Evolutionary conservation across 1,284 basidiomycete species (phyloP), one percentile per base, ranked within the genome.

Genomic region (Microbotryum silenes-acaulis): DNA sequence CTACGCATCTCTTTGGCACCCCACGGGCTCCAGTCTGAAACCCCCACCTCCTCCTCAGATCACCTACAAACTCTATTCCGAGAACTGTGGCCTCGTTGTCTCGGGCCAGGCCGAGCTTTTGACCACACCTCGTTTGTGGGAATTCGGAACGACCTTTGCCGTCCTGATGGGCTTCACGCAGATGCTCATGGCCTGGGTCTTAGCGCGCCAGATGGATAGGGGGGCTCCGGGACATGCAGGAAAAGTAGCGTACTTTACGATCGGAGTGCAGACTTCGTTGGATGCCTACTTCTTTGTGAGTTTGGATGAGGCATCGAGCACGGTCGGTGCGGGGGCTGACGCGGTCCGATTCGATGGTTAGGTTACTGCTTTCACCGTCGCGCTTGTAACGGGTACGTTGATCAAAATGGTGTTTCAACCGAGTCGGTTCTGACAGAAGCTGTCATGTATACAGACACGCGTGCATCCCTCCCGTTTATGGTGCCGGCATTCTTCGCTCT

Each of bases 121-220:
- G 14, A 52, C 70, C n/a, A 59, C 69, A 48, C 60, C 66, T 18
- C 29, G 54, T 12, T 61, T 75, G 10, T 75, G 74, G 74, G 58
- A 59, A 12, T 64, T 69, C 20, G 69, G 66, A 21, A 59, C 69
- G 29, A 56, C 60, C 46, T 75, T 72, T 50, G 74, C 70, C 23
- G 58, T 70, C 33, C 25, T 72, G 48, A 68, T 74, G 31, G 70
- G 69, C 4, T 2, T 70, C 23, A 60, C 72, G 1, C 68, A 73
- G 54, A 56, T 66, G 7, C 10, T 70, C 7, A 67, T 75, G 42
- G 64, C 72, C 3, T 52, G 65, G 29, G 51, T 74, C 4, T 61
- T 74, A 9, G 74, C 75, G 2, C 57, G 72, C 42, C 75, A 76
- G 67, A 73, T 76, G 69, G 71, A 75, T 54, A 67, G 56, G 1